Percentiles rank a stretch among this genome's conserved stretches.
These are phyloP conservation scores for Mycena chlorophos DNA, from an alignment of 768 basidiomycete genomes.

Conservation along the genomic window DNA sequence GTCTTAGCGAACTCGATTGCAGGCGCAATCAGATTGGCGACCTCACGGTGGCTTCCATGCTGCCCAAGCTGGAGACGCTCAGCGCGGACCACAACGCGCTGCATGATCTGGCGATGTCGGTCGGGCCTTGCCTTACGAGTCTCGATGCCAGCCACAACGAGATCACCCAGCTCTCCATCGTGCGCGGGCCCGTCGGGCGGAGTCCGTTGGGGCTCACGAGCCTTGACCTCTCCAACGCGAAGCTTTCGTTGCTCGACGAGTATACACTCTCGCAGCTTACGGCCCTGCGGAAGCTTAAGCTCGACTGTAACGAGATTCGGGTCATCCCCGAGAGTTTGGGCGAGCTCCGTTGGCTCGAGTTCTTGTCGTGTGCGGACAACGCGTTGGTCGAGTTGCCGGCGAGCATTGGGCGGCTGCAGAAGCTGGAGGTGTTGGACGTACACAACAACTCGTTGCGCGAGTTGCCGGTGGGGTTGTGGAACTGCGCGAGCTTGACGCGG, in stretches of 20 bases:
- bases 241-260: slow-evolving; percentile 82
- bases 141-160: slow-evolving; percentile 88
- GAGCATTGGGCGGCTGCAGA: slow-evolving; percentile 73
- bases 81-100: slow-evolving; percentile 82
- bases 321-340: slow-evolving; percentile 83
- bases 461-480: slow-evolving; percentile 79
- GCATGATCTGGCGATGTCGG: slow-evolving; percentile 74
- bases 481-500: slow-evolving; percentile 65
- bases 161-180: slow-evolving; percentile 73
- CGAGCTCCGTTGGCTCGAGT: slow-evolving; percentile 65
- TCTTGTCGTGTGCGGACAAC: slow-evolving; percentile 90
- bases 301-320: slow-evolving; percentile 87
- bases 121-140: slow-evolving; percentile 63
- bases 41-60: slow-evolving; percentile 61
- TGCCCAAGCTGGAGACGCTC: slow-evolving; percentile 69
- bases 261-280: slow-evolving; percentile 71
- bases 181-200: slow-evolving; percentile 45
- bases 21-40: slow-evolving; percentile 82
- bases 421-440: slow-evolving; percentile 75
- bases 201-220: slow-evolving; percentile 63
- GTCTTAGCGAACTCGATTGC: slow-evolving; percentile 75
- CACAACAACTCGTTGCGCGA: slow-evolving; percentile 88
- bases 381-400: slow-evolving; percentile 73
- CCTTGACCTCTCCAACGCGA: slow-evolving; percentile 85
- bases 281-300: slow-evolving; percentile 66